Percentiles rank a stretch among this genome's conserved stretches.
Evolutionary conservation across 1,139 yeast genomes (phyloP).

Genomic region (Pichia sp.): DNA sequence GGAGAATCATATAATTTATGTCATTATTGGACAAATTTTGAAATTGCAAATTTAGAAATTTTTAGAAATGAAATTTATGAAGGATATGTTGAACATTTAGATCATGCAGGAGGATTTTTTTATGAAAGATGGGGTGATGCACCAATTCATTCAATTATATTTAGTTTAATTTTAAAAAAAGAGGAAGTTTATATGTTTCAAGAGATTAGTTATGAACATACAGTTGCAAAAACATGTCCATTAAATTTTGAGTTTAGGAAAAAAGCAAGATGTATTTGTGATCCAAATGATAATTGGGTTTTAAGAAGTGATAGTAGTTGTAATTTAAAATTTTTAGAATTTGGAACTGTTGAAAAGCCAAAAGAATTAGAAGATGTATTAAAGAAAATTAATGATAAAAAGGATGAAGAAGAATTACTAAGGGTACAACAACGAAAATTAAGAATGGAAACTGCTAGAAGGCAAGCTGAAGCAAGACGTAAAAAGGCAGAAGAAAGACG

Average conservation of each 20-base stretch:
- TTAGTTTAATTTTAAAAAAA: conserved; percentile 41
- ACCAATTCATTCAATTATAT: conserved; percentile 56
- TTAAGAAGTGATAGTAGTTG: conserved; percentile 29
- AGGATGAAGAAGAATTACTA: conserved; percentile 11
- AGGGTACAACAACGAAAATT: conserved; percentile 16
- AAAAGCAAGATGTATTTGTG: conserved; percentile 45
- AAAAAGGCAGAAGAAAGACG: conserved; percentile 25
- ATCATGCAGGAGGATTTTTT: conserved; percentile 51
- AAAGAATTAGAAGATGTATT: conserved; percentile 22
- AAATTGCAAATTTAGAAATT: conserved; percentile 48
- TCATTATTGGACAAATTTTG: conserved; percentile 62
- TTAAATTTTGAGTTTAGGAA: conserved; percentile 36
- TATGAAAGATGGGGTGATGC: conserved; percentile 68
- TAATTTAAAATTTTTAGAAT: conserved; percentile 22
- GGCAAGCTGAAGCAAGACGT: conserved; percentile 23
- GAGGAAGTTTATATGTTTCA: conserved; percentile 48
- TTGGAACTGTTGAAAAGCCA: conserved; percentile 17
- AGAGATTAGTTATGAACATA: conserved; percentile 53
- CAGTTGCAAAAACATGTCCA: conserved; percentile 53
- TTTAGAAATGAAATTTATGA: conserved; percentile 45
- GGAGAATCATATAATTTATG: conserved; percentile 49
- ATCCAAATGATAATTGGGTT: conserved; percentile 39
- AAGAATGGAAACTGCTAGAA: conserved; percentile 20
- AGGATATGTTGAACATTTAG: conserved; percentile 45
- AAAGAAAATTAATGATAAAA: conserved; percentile 10